Evolutionary conservation across 805 yeast species (phyloP).

Genomic region (Saccharomyces kudriavzevii): DNA sequence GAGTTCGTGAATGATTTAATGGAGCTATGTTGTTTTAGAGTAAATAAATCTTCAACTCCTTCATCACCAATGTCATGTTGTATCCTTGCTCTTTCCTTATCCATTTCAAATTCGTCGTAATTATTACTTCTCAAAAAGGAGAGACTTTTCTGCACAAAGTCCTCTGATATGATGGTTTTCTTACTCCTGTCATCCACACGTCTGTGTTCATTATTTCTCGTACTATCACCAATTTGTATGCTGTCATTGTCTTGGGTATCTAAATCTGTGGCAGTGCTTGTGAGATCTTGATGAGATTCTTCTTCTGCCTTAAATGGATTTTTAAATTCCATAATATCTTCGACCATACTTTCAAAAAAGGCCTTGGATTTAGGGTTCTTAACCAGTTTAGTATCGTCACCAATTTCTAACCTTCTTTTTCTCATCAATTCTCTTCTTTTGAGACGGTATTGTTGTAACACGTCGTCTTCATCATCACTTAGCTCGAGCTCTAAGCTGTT

Average conservation of each 20-base stretch:
- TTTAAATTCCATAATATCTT: constrained; percentile 32
- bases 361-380: constrained; percentile 54
- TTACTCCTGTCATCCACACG: constrained; percentile 30
- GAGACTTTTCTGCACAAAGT: constrained; percentile 48
- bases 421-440: constrained; percentile 43
- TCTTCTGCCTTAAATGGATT: constrained; percentile 29
- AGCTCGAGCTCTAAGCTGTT: constrained; percentile 62
- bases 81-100: constrained; percentile 20
- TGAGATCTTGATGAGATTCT: constrained; percentile 17
- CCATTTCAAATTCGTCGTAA: constrained; percentile 29
- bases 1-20: constrained; percentile 29
- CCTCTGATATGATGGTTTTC: constrained; percentile 40
- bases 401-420: constrained; percentile 38
- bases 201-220: constrained; percentile 13
- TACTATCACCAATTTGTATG: constrained; percentile 21
- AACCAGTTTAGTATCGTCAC: constrained; percentile 36
- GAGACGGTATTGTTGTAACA: constrained; percentile 30
- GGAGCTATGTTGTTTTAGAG: constrained; percentile 39
- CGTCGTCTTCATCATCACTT: constrained; percentile 62
- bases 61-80: constrained; percentile 17
- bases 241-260: constrained; percentile 20
- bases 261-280: neutral
- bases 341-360: constrained; percentile 57
- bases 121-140: constrained; percentile 40
- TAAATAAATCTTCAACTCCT: constrained; percentile 36